Evolutionary conservation across 441 rosid genomes (phyloP).

Genomic region (Cnidoscolus chayamansa): DNA sequence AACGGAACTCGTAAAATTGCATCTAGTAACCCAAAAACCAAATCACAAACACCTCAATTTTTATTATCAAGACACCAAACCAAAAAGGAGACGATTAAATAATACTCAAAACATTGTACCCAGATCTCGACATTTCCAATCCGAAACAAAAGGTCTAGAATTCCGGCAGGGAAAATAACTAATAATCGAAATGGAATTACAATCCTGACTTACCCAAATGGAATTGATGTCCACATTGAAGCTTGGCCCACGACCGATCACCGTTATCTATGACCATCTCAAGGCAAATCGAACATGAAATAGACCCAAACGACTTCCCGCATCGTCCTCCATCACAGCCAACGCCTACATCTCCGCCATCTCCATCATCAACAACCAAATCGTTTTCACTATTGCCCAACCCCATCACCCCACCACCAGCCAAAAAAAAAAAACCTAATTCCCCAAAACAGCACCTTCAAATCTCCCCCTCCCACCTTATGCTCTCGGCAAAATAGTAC

Average conservation of each 20-base stretch:
- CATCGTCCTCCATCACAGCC: conserved; percentile 37
- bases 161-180: background rate
- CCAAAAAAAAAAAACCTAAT: conserved; percentile 27
- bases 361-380: conserved; percentile 52
- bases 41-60: background rate
- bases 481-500: background rate
- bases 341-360: conserved; percentile 34
- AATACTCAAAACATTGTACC: conserved; percentile 14
- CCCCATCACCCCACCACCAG: conserved; percentile 52
- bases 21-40: background rate
- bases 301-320: conserved; percentile 48
- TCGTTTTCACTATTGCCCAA: conserved; percentile 61
- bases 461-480: background rate
- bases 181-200: conserved; percentile 2
- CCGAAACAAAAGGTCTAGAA: background rate
- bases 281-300: conserved; percentile 94
- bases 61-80: background rate
- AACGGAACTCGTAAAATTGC: conserved; percentile 5
- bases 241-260: conserved; percentile 96
- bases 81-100: conserved; percentile 1
- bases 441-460: background rate
- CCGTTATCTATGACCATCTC: conserved; percentile 69
- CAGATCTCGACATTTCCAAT: conserved; percentile 46
- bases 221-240: conserved; percentile 91
- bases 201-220: conserved; percentile 62